These are phyloP conservation scores for Fusarium redolens DNA, from an alignment of 2,329 filamentous ascomycete species.

Conservation along the genomic window DNA sequence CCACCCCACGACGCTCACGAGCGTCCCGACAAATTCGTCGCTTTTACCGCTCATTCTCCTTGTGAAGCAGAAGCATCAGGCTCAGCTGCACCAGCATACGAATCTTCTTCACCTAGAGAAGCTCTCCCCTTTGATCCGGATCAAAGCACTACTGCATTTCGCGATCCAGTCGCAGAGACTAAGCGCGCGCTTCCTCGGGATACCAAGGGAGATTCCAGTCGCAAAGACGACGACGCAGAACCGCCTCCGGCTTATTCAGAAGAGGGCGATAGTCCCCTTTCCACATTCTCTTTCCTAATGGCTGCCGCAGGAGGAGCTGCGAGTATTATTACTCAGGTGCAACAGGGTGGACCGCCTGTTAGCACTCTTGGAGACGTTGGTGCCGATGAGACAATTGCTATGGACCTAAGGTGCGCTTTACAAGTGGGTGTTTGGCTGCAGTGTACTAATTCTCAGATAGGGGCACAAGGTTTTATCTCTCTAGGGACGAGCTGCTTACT, in stretches of 20 bases:
- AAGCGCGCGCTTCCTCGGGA: constrained; percentile 87
- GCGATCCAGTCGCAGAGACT: constrained; percentile 74
- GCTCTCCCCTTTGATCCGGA: constrained; percentile 53
- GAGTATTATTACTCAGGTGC: constrained; percentile 99
- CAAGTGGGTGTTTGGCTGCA: neutral
- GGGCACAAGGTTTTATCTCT: constrained; percentile 92
- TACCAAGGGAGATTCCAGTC: constrained; percentile 78
- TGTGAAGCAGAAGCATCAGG: constrained; percentile 49
- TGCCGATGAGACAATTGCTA: constrained; percentile 92
- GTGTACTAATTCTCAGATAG: constrained; percentile 60
- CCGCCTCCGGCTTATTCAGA: constrained; percentile 96
- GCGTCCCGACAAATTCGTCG: constrained; percentile 47
- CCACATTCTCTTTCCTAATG: constrained; percentile 97
- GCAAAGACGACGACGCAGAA: constrained; percentile 86
- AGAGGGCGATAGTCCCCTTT: constrained; percentile 91
- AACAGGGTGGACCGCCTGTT: constrained; percentile 89
- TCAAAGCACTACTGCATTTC: constrained; percentile 54
- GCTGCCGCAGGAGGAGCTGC: constrained; percentile 94
- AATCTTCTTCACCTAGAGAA: constrained; percentile 50
- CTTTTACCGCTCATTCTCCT: constrained; percentile 42
- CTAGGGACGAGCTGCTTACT: constrained; percentile 92
- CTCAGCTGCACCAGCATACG: constrained; percentile 67
- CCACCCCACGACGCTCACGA: constrained; percentile 51
- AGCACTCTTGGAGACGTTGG: constrained; percentile 89
- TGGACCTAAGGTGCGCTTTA: constrained; percentile 84